A percentile compares a stretch with the other conserved stretches of the same genome.
Evolutionary conservation across 2,329 filamentous ascomycete species (phyloP).

Genomic region (Cytospora piceicola): DNA sequence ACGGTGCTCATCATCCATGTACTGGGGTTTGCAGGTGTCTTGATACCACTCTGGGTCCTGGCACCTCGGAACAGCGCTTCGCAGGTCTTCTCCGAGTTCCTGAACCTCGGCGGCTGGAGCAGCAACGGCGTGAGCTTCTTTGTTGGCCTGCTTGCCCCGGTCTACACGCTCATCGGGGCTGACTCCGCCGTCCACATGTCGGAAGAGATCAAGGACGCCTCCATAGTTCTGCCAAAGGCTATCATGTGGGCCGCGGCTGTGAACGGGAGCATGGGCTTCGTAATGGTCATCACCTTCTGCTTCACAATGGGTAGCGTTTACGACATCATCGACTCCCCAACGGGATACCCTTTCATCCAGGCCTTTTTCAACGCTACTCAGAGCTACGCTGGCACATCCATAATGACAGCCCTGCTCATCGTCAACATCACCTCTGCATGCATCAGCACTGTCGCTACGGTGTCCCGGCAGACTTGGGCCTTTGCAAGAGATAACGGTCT

Average conservation of each 20-base stretch:
- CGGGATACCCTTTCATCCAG: slow-evolving; percentile 62
- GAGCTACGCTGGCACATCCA: slow-evolving; percentile 51
- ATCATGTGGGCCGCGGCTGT: slow-evolving; percentile 42
- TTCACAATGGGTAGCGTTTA: slow-evolving; percentile 43
- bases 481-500: slow-evolving; percentile 53
- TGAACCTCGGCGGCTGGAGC: slow-evolving; percentile 53
- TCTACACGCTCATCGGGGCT: slow-evolving; percentile 43
- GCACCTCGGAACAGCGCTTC: slow-evolving; percentile 32
- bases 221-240: slow-evolving; percentile 41
- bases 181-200: slow-evolving; percentile 44
- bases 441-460: slow-evolving; percentile 59
- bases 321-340: slow-evolving; percentile 40
- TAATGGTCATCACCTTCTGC: slow-evolving; percentile 44
- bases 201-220: slow-evolving; percentile 45
- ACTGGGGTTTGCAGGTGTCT: slow-evolving; percentile 36
- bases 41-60: slow-evolving; percentile 37
- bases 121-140: slow-evolving; percentile 50
- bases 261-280: slow-evolving; percentile 44
- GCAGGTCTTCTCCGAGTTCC: slow-evolving; percentile 50
- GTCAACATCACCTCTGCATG: slow-evolving; percentile 53
- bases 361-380: slow-evolving; percentile 57
- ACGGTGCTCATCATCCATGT: slow-evolving; percentile 53
- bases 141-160: slow-evolving; percentile 48
- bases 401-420: slow-evolving; percentile 55
- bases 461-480: slow-evolving; percentile 60